Evolutionary conservation across 192 early-diverging fungal genomes (phyloP), one percentile per base, ranked within the genome.

Genomic region (Coemansia sp.): DNA sequence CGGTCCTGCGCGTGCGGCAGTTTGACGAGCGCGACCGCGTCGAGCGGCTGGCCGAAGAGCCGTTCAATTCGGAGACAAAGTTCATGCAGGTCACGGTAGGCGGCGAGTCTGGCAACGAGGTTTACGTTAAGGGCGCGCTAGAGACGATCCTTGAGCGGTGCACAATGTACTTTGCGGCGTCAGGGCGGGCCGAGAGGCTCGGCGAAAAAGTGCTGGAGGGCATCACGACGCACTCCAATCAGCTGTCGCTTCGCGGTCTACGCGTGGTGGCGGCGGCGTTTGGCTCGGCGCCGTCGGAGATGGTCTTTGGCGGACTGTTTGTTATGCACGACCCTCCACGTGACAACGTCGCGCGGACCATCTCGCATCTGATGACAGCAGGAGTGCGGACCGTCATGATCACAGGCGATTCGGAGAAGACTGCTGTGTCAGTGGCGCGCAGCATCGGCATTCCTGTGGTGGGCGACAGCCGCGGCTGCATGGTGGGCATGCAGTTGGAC

Each of bases 361-460:
- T 97, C n/a, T 63, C 78, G 14, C 78, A 76, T 34, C 72, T 96
- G 40, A 75, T 88, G 52, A 60, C 81, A 14, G 89, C 91, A 42
- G 93, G 93, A 24, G 93, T 99, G 14, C 87, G 89, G 62, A 83
- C 94, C 1, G 83, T 95, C n/a, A 98, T 99, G 95, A 94, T 99
- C 32, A 99, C 97, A 0, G 97, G 97, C 56, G 97, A 99, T 72
- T 91, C 93, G 21, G 91, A 88, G 58, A 91, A 85, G 11, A 98
- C 96, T 0, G 96, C 96, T 0, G 66, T 88, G 15, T 88, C 94
- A 2, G 96, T 98, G 75, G 93, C 96, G 1, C 84, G 87, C 38
- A 82, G 87, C 58, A 82, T 96, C 29, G 92, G 93, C 21, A 94
- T 98, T 38, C 89, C 72, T 12, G 67, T 71, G 2, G 37, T 59